Percentiles rank a stretch among this genome's conserved stretches.
Conservation (phyloP, 805 yeast species). For the Nakazawaea peltata region DNA sequence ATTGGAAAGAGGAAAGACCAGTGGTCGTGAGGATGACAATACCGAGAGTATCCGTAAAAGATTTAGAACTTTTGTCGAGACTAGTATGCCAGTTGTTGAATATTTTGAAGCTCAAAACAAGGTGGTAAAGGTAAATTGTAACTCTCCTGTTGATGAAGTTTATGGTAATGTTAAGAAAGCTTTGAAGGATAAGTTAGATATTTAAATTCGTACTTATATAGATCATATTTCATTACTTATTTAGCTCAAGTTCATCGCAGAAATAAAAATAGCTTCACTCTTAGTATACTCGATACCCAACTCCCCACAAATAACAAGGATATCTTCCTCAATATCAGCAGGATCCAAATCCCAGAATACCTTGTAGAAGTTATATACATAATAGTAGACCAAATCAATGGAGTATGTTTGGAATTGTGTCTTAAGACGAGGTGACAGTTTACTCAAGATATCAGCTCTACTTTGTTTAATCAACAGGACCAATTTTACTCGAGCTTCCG, state of each 20-base stretch:
- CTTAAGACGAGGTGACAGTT: not conserved
- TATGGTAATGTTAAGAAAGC: constrained; percentile 61
- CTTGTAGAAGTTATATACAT: constrained; percentile 1
- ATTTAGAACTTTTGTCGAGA: constrained; percentile 76
- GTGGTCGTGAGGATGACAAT: constrained; percentile 92
- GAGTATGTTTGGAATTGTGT: constrained; percentile 2
- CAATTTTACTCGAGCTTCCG: not conserved
- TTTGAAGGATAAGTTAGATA: constrained; percentile 33
- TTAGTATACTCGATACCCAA: not conserved
- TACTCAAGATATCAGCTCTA: constrained; percentile 1
- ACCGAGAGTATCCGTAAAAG: constrained; percentile 85
- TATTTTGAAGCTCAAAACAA: constrained; percentile 64
- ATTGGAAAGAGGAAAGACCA: constrained; percentile 86
- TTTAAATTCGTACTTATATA: constrained; percentile 1
- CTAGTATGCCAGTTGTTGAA: constrained; percentile 91
- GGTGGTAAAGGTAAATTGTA: constrained; percentile 75
- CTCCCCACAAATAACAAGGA: not conserved
- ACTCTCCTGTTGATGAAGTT: constrained; percentile 74
- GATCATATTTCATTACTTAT: not conserved
- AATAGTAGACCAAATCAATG: not conserved
- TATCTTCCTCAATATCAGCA: not conserved
- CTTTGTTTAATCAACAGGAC: not conserved
- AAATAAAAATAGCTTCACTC: not conserved
- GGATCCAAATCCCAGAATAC: constrained; percentile 2
- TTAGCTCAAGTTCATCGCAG: not conserved